phyloP scores from a whole-genome alignment of 2,329 filamentous ascomycete species.

The Paecilomyces sp. region DNA sequence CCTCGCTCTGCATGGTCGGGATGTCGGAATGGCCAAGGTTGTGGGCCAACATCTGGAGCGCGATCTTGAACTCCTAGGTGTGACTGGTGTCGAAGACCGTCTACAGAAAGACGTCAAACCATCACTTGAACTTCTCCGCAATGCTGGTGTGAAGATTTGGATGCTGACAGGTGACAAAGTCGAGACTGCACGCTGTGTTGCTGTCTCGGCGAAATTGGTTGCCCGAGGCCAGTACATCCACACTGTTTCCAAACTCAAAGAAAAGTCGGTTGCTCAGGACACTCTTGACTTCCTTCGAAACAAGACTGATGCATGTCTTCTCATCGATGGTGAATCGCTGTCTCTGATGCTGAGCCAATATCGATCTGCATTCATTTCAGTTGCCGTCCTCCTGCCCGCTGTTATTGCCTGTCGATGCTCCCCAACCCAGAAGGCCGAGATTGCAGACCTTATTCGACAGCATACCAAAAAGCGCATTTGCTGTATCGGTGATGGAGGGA shows the following conservation, averaged over 20 bases:
- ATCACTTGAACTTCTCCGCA: constrained; percentile 86
- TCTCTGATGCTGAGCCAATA: constrained; percentile 77
- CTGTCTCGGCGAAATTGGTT: constrained; percentile 89
- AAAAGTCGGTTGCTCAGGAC: constrained; percentile 78
- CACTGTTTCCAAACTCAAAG: constrained; percentile 77
- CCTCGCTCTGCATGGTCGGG: constrained; percentile 70
- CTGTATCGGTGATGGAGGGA: constrained; percentile 96
- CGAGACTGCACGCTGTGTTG: constrained; percentile 93
- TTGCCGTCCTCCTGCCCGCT: constrained; percentile 79
- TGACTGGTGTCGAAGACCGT: constrained; percentile 96
- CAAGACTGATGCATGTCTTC: constrained; percentile 77
- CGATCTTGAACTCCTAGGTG: constrained; percentile 87
- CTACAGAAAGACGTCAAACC: constrained; percentile 93
- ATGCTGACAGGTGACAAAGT: constrained; percentile 99
- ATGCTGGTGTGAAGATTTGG: constrained; percentile 98
- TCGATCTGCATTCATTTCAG: constrained; percentile 74
- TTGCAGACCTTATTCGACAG: constrained; percentile 81
- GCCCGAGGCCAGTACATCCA: constrained; percentile 92
- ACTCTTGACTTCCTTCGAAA: constrained; percentile 81
- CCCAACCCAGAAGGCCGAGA: constrained; percentile 91
- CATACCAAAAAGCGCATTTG: constrained; percentile 93
- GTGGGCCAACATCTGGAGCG: constrained; percentile 76
- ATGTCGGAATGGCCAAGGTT: constrained; percentile 71
- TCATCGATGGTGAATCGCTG: constrained; percentile 92
- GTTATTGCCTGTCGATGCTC: constrained; percentile 96